Base-by-base conservation (phyloP, 1,139 yeast species). In the Ogataea hybrid region DNA sequence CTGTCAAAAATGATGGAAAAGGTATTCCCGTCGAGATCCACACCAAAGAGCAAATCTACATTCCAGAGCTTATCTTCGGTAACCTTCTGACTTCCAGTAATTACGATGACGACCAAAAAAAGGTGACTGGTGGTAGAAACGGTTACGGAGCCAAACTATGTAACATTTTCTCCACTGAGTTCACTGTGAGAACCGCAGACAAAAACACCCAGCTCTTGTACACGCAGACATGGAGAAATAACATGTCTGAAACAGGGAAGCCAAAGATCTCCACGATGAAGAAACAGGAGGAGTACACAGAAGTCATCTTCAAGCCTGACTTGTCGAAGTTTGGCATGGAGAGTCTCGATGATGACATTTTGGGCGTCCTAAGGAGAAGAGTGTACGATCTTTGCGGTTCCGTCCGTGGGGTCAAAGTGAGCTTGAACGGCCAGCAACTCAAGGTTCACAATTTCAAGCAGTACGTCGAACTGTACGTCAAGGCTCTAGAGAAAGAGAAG, bases 51-150 rank as follows among this genome's bases (percentile, higher is more conserved):
- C 77, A 86, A 39, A 88, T 94, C 47, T 92, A 86, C 61, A 90
- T 94, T 50, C 99, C 99, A 1, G 96, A 94, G 63, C 75, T 94
- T 67, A 94, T 94, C 56, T 94, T 94, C 64, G 99, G 99, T 46
- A 89, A 92, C 59, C 75, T 94, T 50, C 75, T 94, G 55, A 94
- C 98, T 0, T 90, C 97, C 2, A 87, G 96, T 25, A 94, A 94
- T 64, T 94, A 94, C 63, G 96, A 94, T 61, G 98, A 94, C 61
- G 80, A 92, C 51, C 85, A 92, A 59, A 87, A 86, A 67, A 94
- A 94, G 63, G 97, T 94, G 21, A 88, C 96, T 2, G 99, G 98
- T 70, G 99, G 99, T 65, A 80, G 99, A 71, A 94, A 94, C 62
- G 98, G 98, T 52, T 94, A 80, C 62, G 99, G 99, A 65, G 98